Base-by-base conservation (phyloP, 306 rosid species). In the Medicago ruthenica region DNA sequence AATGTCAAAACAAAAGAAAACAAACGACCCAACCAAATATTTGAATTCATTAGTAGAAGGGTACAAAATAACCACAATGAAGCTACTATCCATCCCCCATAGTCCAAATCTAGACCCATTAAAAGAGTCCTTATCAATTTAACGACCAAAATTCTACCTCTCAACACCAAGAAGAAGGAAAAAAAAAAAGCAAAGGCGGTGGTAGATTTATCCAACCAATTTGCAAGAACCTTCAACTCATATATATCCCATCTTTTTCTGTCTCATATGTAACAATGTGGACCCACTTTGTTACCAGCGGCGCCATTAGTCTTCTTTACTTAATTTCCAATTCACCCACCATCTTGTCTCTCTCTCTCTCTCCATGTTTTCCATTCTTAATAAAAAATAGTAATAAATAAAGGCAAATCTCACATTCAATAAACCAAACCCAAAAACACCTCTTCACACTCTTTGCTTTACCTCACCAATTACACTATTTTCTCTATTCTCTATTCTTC, bases 321-420 rank as follows among this genome's bases (percentile, higher is more conserved):
- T 89, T 89, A 57, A 75, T 86, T 91, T 85, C 90, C 83, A 89
- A 88, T 77, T 83, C 96, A 89, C 92, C 93, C 85, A 86, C 94
- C 91, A 9, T 50, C 16, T 4, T 55, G 15, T 10, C 37, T 16
- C 7, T 41, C 44, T 15, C 50, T 15, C 34, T 53, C 48, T 76
- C 17, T 44, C 57, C 2, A 16, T 41, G 9, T 66, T 21, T 1
- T n/a, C n/a, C n/a, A n/a, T n/a, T n/a, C n/a, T n/a, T n/a, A n/a
- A n/a, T n/a, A n/a, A n/a, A n/a, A n/a, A n/a, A n/a, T n/a, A n/a
- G n/a, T n/a, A 67, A 75, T 59, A 50, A 16, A 48, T 64, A 76
- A 27, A 73, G 11, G 62, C 60, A 17, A 67, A 75, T 18, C 7
- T 20, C 16, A 3, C 1, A 18, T 22, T 58, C 37, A 22, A 80